A percentile compares a stretch with the other conserved stretches of the same genome.
These are phyloP conservation scores for Suhomyces taliae DNA, from an alignment of 1,139 yeast genomes.

Conservation along the genomic window DNA sequence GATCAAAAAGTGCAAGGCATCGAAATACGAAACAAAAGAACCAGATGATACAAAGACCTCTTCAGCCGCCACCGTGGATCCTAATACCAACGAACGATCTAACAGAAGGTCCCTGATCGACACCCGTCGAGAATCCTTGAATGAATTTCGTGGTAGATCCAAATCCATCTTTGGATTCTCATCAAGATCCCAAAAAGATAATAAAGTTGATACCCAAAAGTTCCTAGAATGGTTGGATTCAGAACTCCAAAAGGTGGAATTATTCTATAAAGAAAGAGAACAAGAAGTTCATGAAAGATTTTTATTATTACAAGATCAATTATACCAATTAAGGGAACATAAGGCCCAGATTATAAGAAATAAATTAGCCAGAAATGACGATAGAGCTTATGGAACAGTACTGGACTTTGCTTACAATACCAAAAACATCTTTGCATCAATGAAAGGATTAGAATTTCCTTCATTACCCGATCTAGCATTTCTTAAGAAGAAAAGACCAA, in stretches of 20 bases:
- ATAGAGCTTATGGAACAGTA: conserved; percentile 22
- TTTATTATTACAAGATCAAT: conserved; percentile 64
- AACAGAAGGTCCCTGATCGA: not conserved
- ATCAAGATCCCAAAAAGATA: conserved; percentile 18
- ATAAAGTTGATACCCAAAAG: conserved; percentile 32
- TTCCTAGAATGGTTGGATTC: conserved; percentile 63
- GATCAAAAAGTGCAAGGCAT: conserved; percentile 27
- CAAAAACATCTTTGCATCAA: conserved; percentile 29
- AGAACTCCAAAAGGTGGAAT: conserved; percentile 59
- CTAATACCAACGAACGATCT: not conserved
- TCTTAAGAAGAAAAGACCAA: conserved; percentile 26
- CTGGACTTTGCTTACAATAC: conserved; percentile 36
- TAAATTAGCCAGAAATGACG: conserved; percentile 10
- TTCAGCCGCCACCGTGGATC: conserved; percentile 2
- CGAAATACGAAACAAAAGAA: conserved; percentile 6
- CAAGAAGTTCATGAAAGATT: conserved; percentile 60
- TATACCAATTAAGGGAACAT: conserved; percentile 63
- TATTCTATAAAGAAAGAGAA: conserved; percentile 61
- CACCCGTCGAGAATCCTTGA: not conserved
- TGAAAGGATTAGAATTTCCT: conserved; percentile 54
- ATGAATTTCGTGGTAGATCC: conserved; percentile 7
- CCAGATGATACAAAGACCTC: conserved; percentile 4
- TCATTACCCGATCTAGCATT: conserved; percentile 55
- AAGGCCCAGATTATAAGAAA: conserved; percentile 20
- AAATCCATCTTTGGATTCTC: conserved; percentile 27